These are phyloP conservation scores for Fraxinus velutina DNA, from an alignment of 305 asterid genomes.

Conservation along the genomic window DNA sequence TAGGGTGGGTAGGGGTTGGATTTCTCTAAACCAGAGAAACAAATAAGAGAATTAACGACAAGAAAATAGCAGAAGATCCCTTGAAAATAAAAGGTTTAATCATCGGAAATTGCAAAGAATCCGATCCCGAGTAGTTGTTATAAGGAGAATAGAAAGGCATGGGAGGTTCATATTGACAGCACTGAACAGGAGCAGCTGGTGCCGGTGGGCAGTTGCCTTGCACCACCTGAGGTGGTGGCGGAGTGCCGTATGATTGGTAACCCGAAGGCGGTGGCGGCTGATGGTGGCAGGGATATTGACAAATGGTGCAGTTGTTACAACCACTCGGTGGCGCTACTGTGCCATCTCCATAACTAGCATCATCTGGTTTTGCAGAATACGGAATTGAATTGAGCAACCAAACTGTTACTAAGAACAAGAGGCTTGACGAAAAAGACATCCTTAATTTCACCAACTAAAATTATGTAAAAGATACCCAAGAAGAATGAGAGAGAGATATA, in stretches of 20 bases:
- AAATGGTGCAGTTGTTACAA: constrained; percentile 39
- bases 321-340: constrained; percentile 9
- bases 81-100: background rate
- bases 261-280: constrained; percentile 24
- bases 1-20: background rate
- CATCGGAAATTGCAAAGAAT: background rate
- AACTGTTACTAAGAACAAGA: constrained; percentile 15
- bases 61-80: background rate
- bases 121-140: constrained; percentile 31
- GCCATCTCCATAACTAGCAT: constrained; percentile 24
- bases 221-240: constrained; percentile 28
- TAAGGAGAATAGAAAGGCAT: constrained; percentile 39
- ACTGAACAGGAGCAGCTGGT: constrained; percentile 34
- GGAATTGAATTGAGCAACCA: constrained; percentile 11
- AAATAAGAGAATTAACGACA: background rate
- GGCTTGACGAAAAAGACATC: constrained; percentile 19
- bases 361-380: constrained; percentile 25
- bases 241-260: constrained; percentile 1
- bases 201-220: constrained; percentile 36
- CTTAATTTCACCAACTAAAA: background rate
- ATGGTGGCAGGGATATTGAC: constrained; percentile 36
- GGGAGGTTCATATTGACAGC: constrained; percentile 34
- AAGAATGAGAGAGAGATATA: background rate
- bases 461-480: background rate
- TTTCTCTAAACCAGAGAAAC: background rate